Base-by-base conservation (phyloP, 345 rosid genomes). In the Iberis pinnata region DNA sequence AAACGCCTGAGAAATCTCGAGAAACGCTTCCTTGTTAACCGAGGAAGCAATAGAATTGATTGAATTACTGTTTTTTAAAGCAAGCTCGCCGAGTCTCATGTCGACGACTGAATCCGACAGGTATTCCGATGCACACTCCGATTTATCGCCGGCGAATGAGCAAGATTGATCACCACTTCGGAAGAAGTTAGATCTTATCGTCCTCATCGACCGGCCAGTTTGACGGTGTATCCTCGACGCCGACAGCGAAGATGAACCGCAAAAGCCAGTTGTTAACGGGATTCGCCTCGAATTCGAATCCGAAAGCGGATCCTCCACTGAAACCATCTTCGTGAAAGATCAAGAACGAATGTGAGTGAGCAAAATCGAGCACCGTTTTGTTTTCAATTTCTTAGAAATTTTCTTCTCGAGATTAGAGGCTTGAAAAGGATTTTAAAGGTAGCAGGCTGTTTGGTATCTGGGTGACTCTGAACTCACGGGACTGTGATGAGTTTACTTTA, bases 121-220 rank as follows among this genome's bases (percentile, higher is more conserved):
- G 56, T 81, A 88, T 64, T 88, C 96, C 43, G 94, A 85, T 39
- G 61, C 73, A 59, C 54, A 80, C 43, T 68, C 75, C 1, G 85
- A 76, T 29, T 47, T 66, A 29, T 75, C 76, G 20, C 78, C 55
- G 24, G 45, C 56, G 70, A 77, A 78, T 12, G 78, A 79, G 58
- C 78, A 73, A 44, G 71, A 50, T 43, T 60, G 73, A 13, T 69
- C 65, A 19, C 73, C 82, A 29, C 60, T 58, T 49, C 56, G 86
- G 75, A 64, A 82, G 43, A 85, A 46, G 31, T 53, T 76, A 27
- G 98, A 85, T 33, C 95, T 88, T 18, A 85, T 63, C 0, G 97
- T 92, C 3, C 98, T 80, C 98, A 88, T 92, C 25, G 98, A 92
- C 7, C 97, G 79, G 45, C 90, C 98, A 10, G 67, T 36, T 40